Evolutionary conservation across 805 yeast species (phyloP).

Genomic region (Alloascoidea africana): DNA sequence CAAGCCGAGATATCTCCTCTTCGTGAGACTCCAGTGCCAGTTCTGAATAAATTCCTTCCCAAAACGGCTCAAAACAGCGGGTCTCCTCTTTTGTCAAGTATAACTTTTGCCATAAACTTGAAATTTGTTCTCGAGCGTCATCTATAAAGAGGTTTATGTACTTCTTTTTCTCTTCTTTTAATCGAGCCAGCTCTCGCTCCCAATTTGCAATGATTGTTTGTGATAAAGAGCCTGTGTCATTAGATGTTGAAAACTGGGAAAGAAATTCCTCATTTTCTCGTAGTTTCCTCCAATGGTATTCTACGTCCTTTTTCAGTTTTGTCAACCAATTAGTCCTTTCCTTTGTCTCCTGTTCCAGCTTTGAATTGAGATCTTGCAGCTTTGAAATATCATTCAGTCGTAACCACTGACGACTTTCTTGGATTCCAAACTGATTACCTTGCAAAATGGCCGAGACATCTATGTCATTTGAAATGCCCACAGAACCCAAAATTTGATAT

Average conservation of each 20-base stretch:
- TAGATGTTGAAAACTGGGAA: slow-evolving; percentile 23
- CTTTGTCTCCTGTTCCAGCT: slow-evolving; percentile 21
- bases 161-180: slow-evolving; percentile 43
- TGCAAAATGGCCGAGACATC: background rate
- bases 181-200: slow-evolving; percentile 37
- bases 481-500: background rate
- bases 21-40: slow-evolving; percentile 48
- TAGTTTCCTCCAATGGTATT: slow-evolving; percentile 39
- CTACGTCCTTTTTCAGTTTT: slow-evolving; percentile 23
- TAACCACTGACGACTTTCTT: background rate
- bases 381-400: slow-evolving; percentile 18
- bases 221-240: slow-evolving; percentile 35
- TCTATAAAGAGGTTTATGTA: slow-evolving; percentile 54
- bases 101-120: slow-evolving; percentile 44
- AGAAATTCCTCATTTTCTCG: slow-evolving; percentile 28
- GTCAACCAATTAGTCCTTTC: slow-evolving; percentile 15
- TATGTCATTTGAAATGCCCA: background rate
- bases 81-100: slow-evolving; percentile 41
- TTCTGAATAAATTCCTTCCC: slow-evolving; percentile 37
- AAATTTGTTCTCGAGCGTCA: slow-evolving; percentile 44
- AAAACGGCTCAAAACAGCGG: slow-evolving; percentile 27
- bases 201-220: slow-evolving; percentile 31
- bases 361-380: slow-evolving; percentile 8
- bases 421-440: background rate
- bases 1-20: slow-evolving; percentile 36